Percentiles rank a stretch among this genome's conserved stretches.
These are phyloP conservation scores for Blakeslea trispora DNA, from an alignment of 371 early-diverging fungal genomes.

Conservation along the genomic window DNA sequence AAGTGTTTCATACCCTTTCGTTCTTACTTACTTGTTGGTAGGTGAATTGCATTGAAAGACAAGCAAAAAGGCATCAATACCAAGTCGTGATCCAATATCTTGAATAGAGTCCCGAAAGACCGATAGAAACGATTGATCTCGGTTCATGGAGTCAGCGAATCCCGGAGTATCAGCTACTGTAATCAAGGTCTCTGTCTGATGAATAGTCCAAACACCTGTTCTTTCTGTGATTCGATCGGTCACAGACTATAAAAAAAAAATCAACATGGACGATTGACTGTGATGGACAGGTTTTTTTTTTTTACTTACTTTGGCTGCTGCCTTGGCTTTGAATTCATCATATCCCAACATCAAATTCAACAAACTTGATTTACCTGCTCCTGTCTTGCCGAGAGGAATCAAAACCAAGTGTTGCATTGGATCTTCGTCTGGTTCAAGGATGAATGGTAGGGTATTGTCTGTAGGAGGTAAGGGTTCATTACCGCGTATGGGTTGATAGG, in stretches of 20 bases:
- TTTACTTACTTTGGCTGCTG: slow-evolving; percentile 43
- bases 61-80: slow-evolving; percentile 53
- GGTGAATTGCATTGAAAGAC: slow-evolving; percentile 49
- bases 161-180: slow-evolving; percentile 60
- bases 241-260: slow-evolving; percentile 32
- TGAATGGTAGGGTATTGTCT: slow-evolving; percentile 7
- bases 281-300: not conserved
- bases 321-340: slow-evolving; percentile 48
- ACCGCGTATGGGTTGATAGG: slow-evolving; percentile 16
- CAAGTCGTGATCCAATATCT: slow-evolving; percentile 45
- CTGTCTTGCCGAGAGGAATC: slow-evolving; percentile 26
- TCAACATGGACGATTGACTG: not conserved
- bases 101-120: slow-evolving; percentile 48
- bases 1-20: not conserved
- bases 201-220: slow-evolving; percentile 49
- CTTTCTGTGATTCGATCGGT: slow-evolving; percentile 53
- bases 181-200: slow-evolving; percentile 40
- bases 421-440: slow-evolving; percentile 22
- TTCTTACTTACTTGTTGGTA: slow-evolving; percentile 11
- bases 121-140: slow-evolving; percentile 43
- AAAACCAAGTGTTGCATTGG: slow-evolving; percentile 25
- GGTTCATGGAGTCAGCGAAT: slow-evolving; percentile 51
- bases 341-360: slow-evolving; percentile 53
- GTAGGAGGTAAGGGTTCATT: slow-evolving; percentile 1
- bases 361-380: slow-evolving; percentile 52